Base-by-base conservation (phyloP, 148 eudicot species). In the Hydrangea macrophylla region DNA sequence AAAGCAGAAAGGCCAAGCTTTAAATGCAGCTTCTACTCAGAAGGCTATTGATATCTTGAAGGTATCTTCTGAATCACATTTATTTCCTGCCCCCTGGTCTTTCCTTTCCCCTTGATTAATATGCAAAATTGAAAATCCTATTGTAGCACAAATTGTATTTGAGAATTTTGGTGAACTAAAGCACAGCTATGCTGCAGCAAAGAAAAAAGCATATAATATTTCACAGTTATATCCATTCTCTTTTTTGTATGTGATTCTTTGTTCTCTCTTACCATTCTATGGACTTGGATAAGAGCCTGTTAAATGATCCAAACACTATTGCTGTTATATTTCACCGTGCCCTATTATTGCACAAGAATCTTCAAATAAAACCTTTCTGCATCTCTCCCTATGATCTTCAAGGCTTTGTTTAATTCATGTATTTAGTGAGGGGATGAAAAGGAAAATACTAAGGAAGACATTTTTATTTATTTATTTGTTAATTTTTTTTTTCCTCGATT, bases 1-100 rank as follows among this genome's bases (percentile, higher is more conserved):
- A 60, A 91, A 91, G 72, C 91, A 87, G 65, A 94, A 89, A 81
- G 90, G 86, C 32, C 89, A 88, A 81, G 69, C 87, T 64, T 33
- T 86, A 51, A 81, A 88, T 74, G 81, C 90, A 26, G 76, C 85
- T 73, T 76, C 96, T 61, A 82, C 97, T 69, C 89, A 86, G 67
- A 85, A 85, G 64, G 95, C 96, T 12, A 73, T 88, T 58, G 89
- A 94, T 70, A 58, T 94, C 15, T 70, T 86, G 35, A 90, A 90
- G 96, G 98, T 94, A 82, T 1, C n/a, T 24, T 61, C 53, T 28
- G 33, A 22, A 55, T 25, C 53, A 22, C 1, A 65, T 24, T 40
- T n/a, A 30, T 9, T 24, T 15, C 33, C 23, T 22, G 8, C 53
- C 53, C 22, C 2, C 23, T 5, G 53, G 22, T 17, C 53, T 15